Percentiles rank a stretch among this genome's conserved stretches.
Evolutionary conservation across 2,329 filamentous ascomycete species (phyloP).

Genomic region (Cadophora sp.): DNA sequence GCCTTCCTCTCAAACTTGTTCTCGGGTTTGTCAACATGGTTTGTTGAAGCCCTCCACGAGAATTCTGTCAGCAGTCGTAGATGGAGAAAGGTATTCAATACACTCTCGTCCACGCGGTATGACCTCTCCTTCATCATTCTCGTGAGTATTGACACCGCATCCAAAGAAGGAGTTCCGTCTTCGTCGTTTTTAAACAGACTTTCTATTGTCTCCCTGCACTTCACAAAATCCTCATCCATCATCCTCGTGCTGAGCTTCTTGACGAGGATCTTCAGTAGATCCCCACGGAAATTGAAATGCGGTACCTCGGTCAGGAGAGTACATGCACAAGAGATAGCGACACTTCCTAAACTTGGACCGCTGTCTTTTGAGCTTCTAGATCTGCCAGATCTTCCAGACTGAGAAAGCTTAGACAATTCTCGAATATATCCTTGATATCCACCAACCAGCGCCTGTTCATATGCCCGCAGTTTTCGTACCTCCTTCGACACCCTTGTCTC

Average conservation of each 20-base stretch:
- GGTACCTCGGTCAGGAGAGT: constrained; percentile 81
- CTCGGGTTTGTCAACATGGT: constrained; percentile 68
- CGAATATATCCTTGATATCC: constrained; percentile 88
- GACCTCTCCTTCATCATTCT: constrained; percentile 95
- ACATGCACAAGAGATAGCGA: constrained; percentile 88
- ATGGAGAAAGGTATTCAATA: constrained; percentile 90
- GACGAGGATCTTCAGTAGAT: constrained; percentile 86
- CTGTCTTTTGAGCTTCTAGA: constrained; percentile 46
- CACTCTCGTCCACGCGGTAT: constrained; percentile 82
- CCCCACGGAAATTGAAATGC: constrained; percentile 95
- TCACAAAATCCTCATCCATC: constrained; percentile 76
- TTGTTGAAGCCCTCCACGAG: constrained; percentile 79
- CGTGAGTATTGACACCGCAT: constrained; percentile 82
- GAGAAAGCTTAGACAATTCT: constrained; percentile 74
- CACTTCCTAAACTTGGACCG: constrained; percentile 64
- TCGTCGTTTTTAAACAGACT: constrained; percentile 86
- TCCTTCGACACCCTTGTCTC: constrained; percentile 90
- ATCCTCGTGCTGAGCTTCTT: constrained; percentile 78
- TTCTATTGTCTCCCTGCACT: constrained; percentile 80
- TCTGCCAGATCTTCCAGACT: constrained; percentile 52
- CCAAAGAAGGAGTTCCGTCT: constrained; percentile 85
- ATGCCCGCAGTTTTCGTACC: constrained; percentile 79
- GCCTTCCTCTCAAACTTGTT: constrained; percentile 58
- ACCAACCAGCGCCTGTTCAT: constrained; percentile 85
- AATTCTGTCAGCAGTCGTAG: constrained; percentile 90